phyloP scores from a whole-genome alignment of 2,329 filamentous ascomycete species.

The Aspergillus piperis region DNA sequence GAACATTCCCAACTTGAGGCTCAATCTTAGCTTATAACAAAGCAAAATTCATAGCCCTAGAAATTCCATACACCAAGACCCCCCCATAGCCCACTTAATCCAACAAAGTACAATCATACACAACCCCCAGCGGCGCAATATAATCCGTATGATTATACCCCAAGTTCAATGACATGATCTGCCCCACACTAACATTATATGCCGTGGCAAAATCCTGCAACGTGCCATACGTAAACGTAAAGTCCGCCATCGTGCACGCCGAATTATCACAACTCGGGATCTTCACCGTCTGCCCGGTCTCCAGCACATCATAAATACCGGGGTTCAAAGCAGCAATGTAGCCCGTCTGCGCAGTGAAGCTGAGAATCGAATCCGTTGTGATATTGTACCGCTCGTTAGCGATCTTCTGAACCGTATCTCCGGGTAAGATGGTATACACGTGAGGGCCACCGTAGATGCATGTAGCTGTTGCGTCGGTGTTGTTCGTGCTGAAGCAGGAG shows the following conservation, averaged over 20 bases:
- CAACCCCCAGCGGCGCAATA: neutral
- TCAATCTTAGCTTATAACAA: too few relatives aligned
- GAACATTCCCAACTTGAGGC: too few relatives aligned
- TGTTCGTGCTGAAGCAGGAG: neutral
- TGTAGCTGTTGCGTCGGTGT: neutral
- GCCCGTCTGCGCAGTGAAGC: neutral
- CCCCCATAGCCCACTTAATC: neutral
- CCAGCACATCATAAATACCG: neutral
- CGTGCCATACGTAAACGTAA: neutral
- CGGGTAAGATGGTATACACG: neutral
- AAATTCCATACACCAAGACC: too few relatives aligned
- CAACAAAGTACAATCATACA: neutral
- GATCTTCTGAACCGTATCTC: neutral
- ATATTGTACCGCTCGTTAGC: neutral
- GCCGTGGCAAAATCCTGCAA: neutral
- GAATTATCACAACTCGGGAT: neutral
- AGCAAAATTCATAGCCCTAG: too few relatives aligned
- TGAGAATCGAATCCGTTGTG: neutral
- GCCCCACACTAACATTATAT: neutral
- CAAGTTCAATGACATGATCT: neutral
- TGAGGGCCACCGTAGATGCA: neutral
- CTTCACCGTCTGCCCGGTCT: neutral
- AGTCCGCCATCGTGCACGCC: neutral
- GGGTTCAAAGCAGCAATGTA: neutral
- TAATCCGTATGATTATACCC: neutral